Base-by-base conservation (phyloP, 495 filamentous ascomycete genomes). In the Extremus antarcticus region DNA sequence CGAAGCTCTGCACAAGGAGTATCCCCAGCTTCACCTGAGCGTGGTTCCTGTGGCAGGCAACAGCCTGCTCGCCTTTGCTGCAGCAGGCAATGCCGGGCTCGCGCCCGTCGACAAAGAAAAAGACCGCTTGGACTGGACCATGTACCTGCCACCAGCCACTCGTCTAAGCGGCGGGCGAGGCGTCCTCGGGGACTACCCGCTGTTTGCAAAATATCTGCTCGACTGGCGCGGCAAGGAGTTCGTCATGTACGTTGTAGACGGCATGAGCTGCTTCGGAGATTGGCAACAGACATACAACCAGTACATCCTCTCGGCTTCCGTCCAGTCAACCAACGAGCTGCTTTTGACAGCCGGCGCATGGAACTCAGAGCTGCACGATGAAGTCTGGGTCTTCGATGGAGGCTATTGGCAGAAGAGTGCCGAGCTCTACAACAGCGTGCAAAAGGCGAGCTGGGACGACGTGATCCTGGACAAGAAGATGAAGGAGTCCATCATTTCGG, bases 321-420 rank as follows among this genome's bases (percentile, higher is more conserved):
- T 64, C n/a, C 54, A 58, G 39, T 67, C 71, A 17, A 73, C 72
- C 8, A 75, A 84, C 56, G 65, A 73, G 0, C 68, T 86, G 22
- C 67, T 85, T 47, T 54, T 76, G 2, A 75, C 74, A 1, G 77
- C 75, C 9, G 71, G 73, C 0, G 54, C 61, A 24, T 83, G 75
- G 73, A 60, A 57, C 2, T 62, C 62, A 21, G 72, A 80, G 59
- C 68, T 84, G 22, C 77, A 81, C 49, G 65, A 79, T 16, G 78
- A 85, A 66, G 73, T 87, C 38, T 81, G 78, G 67, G 78, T 87
- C 0, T 86, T 77, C 56, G 82, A 86, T 57, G 39, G 66, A 20
- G 77, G 79, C 10, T 70, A 53, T 15, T 87, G 82, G 84, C 59
- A 71, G 54, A 86, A 84, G 70, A 76, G 65, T 58, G 61, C 61